phyloP scores from a whole-genome alignment of 768 basidiomycete species.

The Lepiota subincarnata region DNA sequence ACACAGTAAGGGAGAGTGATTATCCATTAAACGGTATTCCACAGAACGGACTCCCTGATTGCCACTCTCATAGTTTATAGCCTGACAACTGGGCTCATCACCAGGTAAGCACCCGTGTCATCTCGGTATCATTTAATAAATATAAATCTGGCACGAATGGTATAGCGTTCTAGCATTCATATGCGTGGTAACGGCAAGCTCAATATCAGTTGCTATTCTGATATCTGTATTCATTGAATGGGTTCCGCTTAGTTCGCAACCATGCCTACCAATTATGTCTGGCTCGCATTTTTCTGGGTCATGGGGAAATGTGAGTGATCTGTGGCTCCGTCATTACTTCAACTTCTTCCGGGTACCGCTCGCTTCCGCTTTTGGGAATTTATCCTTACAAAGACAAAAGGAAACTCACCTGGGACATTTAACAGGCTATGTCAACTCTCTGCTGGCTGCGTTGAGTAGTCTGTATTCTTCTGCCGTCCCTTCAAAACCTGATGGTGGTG shows the following conservation, averaged over 20 bases:
- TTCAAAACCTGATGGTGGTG: constrained; percentile 1
- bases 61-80: constrained; percentile 39
- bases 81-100: constrained; percentile 41
- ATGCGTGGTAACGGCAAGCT: constrained; percentile 35
- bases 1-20: background rate
- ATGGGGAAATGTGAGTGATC: constrained; percentile 42
- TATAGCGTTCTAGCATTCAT: constrained; percentile 37
- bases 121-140: background rate
- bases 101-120: constrained; percentile 27
- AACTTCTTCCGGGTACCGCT: background rate
- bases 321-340: constrained; percentile 1
- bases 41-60: constrained; percentile 43
- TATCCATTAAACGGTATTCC: background rate
- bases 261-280: constrained; percentile 44
- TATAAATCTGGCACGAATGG: background rate
- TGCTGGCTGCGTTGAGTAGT: constrained; percentile 44
- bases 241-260: constrained; percentile 31
- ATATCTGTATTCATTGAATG: background rate
- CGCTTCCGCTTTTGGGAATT: background rate
- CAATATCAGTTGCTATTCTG: constrained; percentile 4
- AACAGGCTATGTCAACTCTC: constrained; percentile 48
- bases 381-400: background rate
- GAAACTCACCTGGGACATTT: constrained; percentile 5
- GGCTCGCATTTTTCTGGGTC: constrained; percentile 49
- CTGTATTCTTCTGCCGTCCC: background rate